A percentile compares a stretch with the other conserved stretches of the same genome.
Conservation (phyloP, 2,329 filamentous ascomycete species). For the Fusarium sp. region DNA sequence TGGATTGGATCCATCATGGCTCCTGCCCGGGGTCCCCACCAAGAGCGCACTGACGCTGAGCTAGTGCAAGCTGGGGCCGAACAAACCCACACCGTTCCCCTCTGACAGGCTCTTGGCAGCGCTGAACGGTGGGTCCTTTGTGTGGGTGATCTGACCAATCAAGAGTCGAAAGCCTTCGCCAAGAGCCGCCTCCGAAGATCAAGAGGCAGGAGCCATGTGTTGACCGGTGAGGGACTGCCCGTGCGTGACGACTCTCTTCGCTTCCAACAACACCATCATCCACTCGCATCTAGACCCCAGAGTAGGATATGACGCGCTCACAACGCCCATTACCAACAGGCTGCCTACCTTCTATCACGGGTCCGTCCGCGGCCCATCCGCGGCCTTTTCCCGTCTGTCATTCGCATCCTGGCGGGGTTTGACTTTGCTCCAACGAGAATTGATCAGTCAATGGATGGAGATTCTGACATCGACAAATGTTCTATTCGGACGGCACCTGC, state of each 20-base stretch:
- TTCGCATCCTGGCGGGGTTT: slow-evolving; percentile 13
- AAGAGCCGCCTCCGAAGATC: slow-evolving; percentile 16
- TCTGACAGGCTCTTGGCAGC: slow-evolving; percentile 23
- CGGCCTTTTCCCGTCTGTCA: slow-evolving; percentile 22
- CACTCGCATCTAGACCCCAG: slow-evolving; percentile 42
- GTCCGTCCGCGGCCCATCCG: slow-evolving; percentile 4
- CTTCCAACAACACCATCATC: slow-evolving; percentile 36
- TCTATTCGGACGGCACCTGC: slow-evolving; percentile 13
- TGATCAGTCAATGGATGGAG: slow-evolving; percentile 11
- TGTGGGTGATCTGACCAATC: slow-evolving; percentile 20
- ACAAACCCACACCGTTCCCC: slow-evolving; percentile 15
- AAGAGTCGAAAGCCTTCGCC: background rate
- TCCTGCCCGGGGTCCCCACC: background rate
- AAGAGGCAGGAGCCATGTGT: slow-evolving; percentile 31
- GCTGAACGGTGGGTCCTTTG: slow-evolving; percentile 32
- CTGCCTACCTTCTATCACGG: background rate
- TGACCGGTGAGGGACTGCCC: slow-evolving; percentile 41
- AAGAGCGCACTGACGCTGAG: slow-evolving; percentile 2
- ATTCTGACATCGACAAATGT: slow-evolving; percentile 19
- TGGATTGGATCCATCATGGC: background rate
- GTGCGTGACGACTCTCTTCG: slow-evolving; percentile 41
- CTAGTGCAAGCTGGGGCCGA: slow-evolving; percentile 1
- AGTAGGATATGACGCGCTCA: slow-evolving; percentile 28
- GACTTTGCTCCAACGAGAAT: slow-evolving; percentile 22
- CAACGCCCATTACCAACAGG: slow-evolving; percentile 12